Conservation (phyloP, 352 stramenopile species). For the Globisporangium yorkense region DNA sequence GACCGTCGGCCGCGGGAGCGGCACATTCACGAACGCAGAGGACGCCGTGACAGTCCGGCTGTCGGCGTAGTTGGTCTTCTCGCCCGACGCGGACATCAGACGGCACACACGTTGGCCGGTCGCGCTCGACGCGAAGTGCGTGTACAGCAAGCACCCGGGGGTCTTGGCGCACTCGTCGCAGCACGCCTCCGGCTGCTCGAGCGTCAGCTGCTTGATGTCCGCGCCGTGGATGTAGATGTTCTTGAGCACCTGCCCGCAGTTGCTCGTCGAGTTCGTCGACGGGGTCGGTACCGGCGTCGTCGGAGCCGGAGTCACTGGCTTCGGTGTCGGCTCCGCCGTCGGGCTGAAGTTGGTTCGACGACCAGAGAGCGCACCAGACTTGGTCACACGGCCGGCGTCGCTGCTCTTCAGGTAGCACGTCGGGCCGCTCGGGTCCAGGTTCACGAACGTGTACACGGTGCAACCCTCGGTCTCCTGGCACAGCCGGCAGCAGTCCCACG, state of each 20-base stretch:
- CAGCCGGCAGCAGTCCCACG: slow-evolving; percentile 5
- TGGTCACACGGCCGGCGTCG: background rate
- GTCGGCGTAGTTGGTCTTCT: slow-evolving; percentile 13
- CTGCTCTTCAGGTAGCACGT: slow-evolving; percentile 29
- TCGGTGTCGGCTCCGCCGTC: background rate
- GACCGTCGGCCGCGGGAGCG: background rate
- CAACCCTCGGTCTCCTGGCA: slow-evolving; percentile 10
- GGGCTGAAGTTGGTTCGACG: background rate
- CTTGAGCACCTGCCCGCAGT: slow-evolving; percentile 2
- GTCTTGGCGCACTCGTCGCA: slow-evolving; percentile 7
- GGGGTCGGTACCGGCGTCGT: background rate
- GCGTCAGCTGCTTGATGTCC: slow-evolving; percentile 5
- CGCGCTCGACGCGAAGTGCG: slow-evolving; percentile 5
- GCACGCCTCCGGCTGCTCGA: slow-evolving; percentile 3
- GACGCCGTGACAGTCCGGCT: slow-evolving; percentile 5
- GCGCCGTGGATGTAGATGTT: slow-evolving; percentile 11
- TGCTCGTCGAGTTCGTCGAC: background rate
- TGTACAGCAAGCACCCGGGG: slow-evolving; percentile 2
- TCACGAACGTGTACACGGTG: slow-evolving; percentile 23
- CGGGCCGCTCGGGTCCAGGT: slow-evolving; percentile 5
- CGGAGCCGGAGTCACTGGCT: background rate
- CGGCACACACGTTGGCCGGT: slow-evolving; percentile 2
- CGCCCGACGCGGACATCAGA: slow-evolving; percentile 4
- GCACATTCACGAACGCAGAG: slow-evolving; percentile 4
- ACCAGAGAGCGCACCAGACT: slow-evolving; percentile 4